phyloP scores from a whole-genome alignment of 1,139 yeast species.

The Zygosaccharomyces pseudobailii region DNA sequence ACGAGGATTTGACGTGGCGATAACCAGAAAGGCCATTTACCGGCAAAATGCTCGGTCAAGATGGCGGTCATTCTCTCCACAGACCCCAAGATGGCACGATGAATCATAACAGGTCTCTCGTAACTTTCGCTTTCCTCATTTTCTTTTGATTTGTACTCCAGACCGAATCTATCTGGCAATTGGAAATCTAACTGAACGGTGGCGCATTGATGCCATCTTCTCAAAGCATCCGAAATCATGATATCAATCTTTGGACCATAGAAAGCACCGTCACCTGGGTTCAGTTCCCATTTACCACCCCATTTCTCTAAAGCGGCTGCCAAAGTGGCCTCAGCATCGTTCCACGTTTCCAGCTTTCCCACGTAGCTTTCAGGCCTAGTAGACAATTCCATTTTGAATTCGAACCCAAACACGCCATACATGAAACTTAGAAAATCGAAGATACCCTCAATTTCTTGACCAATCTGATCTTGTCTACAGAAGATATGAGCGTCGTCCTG shows the following conservation, averaged over 20 bases:
- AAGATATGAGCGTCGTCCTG: slow-evolving; percentile 98
- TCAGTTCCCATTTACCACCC: slow-evolving; percentile 82
- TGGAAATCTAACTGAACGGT: slow-evolving; percentile 98
- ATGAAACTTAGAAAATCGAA: slow-evolving; percentile 75
- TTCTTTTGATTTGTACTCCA: slow-evolving; percentile 76
- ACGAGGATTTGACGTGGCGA: slow-evolving; percentile 95
- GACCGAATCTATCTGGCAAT: slow-evolving; percentile 84
- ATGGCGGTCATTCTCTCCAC: slow-evolving; percentile 98
- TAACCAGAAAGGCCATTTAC: slow-evolving; percentile 99
- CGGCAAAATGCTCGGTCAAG: slow-evolving; percentile 93
- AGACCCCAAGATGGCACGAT: slow-evolving; percentile 95
- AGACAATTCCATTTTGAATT: slow-evolving; percentile 83
- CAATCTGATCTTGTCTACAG: slow-evolving; percentile 87
- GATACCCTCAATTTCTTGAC: slow-evolving; percentile 69
- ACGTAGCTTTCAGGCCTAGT: slow-evolving; percentile 92
- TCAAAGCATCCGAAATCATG: slow-evolving; percentile 83
- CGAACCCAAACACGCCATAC: slow-evolving; percentile 82
- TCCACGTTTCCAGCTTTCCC: slow-evolving; percentile 86
- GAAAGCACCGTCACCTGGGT: slow-evolving; percentile 97
- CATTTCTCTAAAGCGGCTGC: slow-evolving; percentile 70
- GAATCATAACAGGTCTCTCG: slow-evolving; percentile 92
- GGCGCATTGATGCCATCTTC: slow-evolving; percentile 97
- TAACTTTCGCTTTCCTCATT: slow-evolving; percentile 38
- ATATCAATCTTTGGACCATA: slow-evolving; percentile 98
- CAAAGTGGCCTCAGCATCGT: slow-evolving; percentile 74